phyloP scores from a whole-genome alignment of 148 eudicot species.

The Chenopodium album region DNA sequence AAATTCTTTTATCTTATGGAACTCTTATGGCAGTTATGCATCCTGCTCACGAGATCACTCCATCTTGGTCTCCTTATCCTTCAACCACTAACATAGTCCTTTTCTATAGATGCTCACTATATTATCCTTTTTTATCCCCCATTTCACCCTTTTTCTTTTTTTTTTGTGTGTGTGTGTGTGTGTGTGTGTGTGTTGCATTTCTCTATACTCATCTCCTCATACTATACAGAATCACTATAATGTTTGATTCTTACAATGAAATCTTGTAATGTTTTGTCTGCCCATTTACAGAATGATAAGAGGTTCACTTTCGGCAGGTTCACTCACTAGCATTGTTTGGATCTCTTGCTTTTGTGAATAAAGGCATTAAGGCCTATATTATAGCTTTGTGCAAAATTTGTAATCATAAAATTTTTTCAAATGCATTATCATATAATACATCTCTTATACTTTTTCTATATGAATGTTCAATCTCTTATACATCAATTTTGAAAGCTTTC shows the following conservation, averaged over 20 bases:
- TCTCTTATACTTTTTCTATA: background rate
- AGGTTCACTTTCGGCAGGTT: background rate
- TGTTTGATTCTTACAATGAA: too few relatives aligned
- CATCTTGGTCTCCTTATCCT: slow-evolving; percentile 24
- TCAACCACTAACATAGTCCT: slow-evolving; percentile 1
- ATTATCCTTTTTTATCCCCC: too few relatives aligned
- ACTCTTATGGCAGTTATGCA: slow-evolving; percentile 24
- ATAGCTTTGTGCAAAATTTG: background rate
- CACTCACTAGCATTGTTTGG: background rate
- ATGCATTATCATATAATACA: background rate
- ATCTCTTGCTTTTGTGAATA: background rate
- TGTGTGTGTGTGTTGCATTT: background rate
- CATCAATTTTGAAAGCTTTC: slow-evolving; percentile 58
- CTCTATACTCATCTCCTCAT: too few relatives aligned
- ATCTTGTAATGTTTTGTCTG: too few relatives aligned
- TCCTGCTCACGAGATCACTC: slow-evolving; percentile 21
- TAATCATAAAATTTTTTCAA: background rate
- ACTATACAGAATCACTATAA: too few relatives aligned
- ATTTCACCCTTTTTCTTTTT: too few relatives aligned
- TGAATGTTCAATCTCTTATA: slow-evolving; percentile 15
- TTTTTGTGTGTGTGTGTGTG: too few relatives aligned
- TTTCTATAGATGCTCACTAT: too few relatives aligned
- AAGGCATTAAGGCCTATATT: background rate
- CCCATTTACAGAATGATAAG: too few relatives aligned
- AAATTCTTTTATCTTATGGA: background rate